Conservation (phyloP, 2,329 filamentous ascomycete genomes). For the Aspergillus cejpii region DNA sequence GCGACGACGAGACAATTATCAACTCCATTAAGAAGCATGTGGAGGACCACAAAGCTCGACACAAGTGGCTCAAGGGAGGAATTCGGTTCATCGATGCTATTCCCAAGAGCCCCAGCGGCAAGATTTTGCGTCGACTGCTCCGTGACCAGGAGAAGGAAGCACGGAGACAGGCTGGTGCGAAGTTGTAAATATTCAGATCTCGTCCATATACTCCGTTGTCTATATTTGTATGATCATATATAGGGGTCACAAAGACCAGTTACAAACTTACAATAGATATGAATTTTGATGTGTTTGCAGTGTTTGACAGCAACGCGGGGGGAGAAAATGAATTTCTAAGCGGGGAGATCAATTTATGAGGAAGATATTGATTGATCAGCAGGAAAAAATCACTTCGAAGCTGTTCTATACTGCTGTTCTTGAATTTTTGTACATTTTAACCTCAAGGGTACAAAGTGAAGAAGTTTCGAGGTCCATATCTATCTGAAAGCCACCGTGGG, state of each 20-base stretch:
- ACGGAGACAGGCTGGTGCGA: slow-evolving; percentile 58
- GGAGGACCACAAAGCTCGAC: slow-evolving; percentile 54
- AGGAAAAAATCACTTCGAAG: slow-evolving; percentile 4
- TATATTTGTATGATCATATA: neutral
- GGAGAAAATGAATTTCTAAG: slow-evolving; percentile 27
- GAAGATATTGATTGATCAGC: slow-evolving; percentile 9
- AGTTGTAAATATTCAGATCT: slow-evolving; percentile 46
- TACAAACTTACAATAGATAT: neutral
- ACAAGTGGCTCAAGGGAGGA: slow-evolving; percentile 58
- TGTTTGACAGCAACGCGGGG: slow-evolving; percentile 20
- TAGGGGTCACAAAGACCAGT: neutral
- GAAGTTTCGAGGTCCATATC: slow-evolving; percentile 5
- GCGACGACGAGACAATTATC: slow-evolving; percentile 48
- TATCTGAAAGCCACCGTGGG: neutral
- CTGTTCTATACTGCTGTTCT: neutral
- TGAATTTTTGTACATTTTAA: neutral
- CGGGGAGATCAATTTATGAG: slow-evolving; percentile 14
- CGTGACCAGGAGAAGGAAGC: slow-evolving; percentile 67
- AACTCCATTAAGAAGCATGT: slow-evolving; percentile 53
- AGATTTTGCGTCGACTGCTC: slow-evolving; percentile 58
- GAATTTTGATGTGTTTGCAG: slow-evolving; percentile 15
- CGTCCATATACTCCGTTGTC: neutral
- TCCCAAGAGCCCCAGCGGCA: slow-evolving; percentile 57
- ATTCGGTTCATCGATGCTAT: slow-evolving; percentile 53
- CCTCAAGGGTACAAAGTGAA: neutral